Percentiles rank a stretch among this genome's conserved stretches.
phyloP scores from a whole-genome alignment of 345 rosid species.

The Pistacia integerrima region DNA sequence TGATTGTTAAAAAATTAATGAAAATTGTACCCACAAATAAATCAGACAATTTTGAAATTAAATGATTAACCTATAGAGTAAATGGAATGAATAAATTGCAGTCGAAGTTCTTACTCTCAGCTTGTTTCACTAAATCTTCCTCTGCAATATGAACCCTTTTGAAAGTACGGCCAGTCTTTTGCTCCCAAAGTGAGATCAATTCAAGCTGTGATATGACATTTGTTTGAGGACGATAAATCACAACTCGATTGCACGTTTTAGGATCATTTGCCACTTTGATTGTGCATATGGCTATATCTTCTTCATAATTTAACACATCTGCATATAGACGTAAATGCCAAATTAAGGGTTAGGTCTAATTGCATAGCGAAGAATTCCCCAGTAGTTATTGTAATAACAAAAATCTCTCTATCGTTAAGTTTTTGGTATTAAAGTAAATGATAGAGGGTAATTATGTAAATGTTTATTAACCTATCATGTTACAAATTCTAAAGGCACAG shows the following conservation, averaged over 20 bases:
- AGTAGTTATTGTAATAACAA: too few species aligned
- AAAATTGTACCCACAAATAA: constrained; percentile 21
- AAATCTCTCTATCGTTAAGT: too few species aligned
- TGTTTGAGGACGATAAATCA: constrained; percentile 23
- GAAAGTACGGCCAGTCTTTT: constrained; percentile 33
- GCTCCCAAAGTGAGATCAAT: constrained; percentile 40
- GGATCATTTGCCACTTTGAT: constrained; percentile 41
- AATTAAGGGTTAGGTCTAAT: too few species aligned
- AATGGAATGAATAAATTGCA: neutral
- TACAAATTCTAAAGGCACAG: too few species aligned
- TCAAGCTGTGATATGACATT: constrained; percentile 36
- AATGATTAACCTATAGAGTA: neutral
- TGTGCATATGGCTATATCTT: constrained; percentile 38
- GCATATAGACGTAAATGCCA: too few species aligned
- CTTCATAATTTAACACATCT: constrained; percentile 47
- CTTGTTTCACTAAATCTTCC: constrained; percentile 31
- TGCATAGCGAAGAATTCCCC: too few species aligned
- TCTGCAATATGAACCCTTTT: constrained; percentile 26
- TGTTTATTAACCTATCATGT: too few species aligned
- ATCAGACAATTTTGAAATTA: too few species aligned
- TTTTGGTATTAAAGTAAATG: too few species aligned
- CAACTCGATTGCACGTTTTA: constrained; percentile 26
- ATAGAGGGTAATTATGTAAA: too few species aligned
- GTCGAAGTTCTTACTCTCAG: constrained; percentile 29
- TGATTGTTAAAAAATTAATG: constrained; percentile 22